Evolutionary conservation across 2,329 filamentous ascomycete species (phyloP), one percentile per base, ranked within the genome.

Genomic region (Nemania bipapillata): DNA sequence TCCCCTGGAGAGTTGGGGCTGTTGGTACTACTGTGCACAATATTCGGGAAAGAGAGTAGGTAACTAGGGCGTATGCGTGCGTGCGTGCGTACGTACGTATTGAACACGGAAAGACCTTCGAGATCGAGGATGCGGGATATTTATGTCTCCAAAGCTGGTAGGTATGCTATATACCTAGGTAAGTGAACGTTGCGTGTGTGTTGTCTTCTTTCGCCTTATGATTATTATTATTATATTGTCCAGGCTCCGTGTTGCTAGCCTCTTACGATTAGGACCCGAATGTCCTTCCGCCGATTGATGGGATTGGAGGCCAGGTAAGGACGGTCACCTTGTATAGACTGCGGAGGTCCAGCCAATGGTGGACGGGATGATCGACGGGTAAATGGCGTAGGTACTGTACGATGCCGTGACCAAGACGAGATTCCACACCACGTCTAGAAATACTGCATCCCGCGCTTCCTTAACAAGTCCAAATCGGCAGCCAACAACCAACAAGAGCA

Each of bases 351-450:
- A 32, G 49, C 64, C 67, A 70, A 67, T 70, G 24, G 22, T 20
- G 11, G 20, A 22, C 50, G 50, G 52, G 30, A 50, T 30, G 61
- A 40, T 56, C 35, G 22, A 59, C 63, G 59, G 64, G 45, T 70
- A 68, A 69, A 52, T 63, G 56, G 32, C n/a, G n/a, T n/a, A n/a
- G n/a, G n/a, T n/a, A n/a, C n/a, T 53, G 56, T 65, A 47, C 49
- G 66, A 65, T 62, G 66, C 63, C 66, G 66, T 40, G 52, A 55
- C 22, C 52, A 52, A 59, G 53, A 57, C n/a, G 45, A 60, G 45
- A 47, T 61, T 47, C 62, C 57, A 53, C 45, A 49, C 66, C 58
- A 30, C 37, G 47, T 56, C 57, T 63, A 63, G 57, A 50, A 52
- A 55, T 59, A 57, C 30, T 69, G 66, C 63, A 66, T 66, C 63